These are phyloP conservation scores for Candida sp. DNA, from an alignment of 1,139 yeast species.

Conservation along the genomic window DNA sequence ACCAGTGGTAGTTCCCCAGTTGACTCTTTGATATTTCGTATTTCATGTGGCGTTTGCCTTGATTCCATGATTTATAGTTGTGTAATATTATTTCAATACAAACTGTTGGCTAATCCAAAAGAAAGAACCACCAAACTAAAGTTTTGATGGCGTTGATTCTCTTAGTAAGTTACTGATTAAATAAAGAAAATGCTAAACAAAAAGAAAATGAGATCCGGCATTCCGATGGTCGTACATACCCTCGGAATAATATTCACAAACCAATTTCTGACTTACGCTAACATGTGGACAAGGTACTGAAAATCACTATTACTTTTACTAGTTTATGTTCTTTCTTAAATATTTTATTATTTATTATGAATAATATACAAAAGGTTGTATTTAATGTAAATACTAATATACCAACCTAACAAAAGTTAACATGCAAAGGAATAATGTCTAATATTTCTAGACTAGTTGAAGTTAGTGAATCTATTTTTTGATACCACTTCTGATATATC, in stretches of 20 bases:
- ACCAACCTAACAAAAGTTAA: background rate
- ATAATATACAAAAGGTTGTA: too few relatives aligned
- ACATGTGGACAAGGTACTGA: background rate
- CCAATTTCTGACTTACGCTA: too few relatives aligned
- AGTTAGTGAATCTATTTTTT: constrained; percentile 33
- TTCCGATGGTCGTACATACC: background rate
- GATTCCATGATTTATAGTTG: background rate
- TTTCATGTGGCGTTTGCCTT: background rate
- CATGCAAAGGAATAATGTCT: background rate
- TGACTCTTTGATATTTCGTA: background rate
- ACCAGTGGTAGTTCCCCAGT: background rate
- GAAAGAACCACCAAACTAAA: background rate
- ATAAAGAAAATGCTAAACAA: too few relatives aligned
- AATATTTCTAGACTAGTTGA: background rate
- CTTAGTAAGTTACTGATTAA: background rate
- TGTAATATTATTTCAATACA: background rate
- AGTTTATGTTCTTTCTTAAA: too few relatives aligned
- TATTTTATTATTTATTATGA: too few relatives aligned
- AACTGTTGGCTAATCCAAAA: background rate
- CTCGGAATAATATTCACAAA: too few relatives aligned
- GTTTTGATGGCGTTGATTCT: background rate
- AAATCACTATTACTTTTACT: background rate
- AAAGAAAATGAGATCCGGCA: background rate
- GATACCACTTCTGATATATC: constrained; percentile 88
- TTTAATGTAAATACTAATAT: background rate